These are phyloP conservation scores for Paecilomyces dactylethromorphus DNA, from an alignment of 2,329 filamentous ascomycete genomes.

Conservation along the genomic window DNA sequence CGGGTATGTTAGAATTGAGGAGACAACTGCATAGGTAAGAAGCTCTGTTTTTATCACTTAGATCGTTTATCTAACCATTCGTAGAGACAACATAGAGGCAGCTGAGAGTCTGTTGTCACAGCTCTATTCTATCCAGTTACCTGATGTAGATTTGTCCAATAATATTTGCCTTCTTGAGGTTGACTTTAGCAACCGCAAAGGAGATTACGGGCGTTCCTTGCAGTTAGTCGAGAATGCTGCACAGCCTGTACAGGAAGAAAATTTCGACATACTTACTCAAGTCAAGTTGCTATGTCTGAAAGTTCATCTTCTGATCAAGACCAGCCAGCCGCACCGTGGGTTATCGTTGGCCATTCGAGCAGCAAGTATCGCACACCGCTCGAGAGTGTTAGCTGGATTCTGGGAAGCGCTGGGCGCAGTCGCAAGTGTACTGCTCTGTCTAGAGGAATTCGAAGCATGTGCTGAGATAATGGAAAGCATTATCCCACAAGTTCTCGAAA, in stretches of 20 bases:
- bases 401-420: conserved; percentile 67
- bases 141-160: conserved; percentile 54
- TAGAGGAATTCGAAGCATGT: conserved; percentile 65
- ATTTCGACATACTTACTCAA: conserved; percentile 60
- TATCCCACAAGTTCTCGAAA: conserved; percentile 71
- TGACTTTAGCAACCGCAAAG: conserved; percentile 50
- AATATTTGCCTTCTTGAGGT: conserved; percentile 55
- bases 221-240: conserved; percentile 48
- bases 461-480: conserved; percentile 59
- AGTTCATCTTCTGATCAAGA: conserved; percentile 60
- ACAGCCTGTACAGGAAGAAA: conserved; percentile 45
- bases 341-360: conserved; percentile 73
- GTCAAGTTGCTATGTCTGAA: conserved; percentile 69
- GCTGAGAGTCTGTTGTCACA: conserved; percentile 53
- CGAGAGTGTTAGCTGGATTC: conserved; percentile 60
- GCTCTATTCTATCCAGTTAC: conserved; percentile 46
- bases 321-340: conserved; percentile 63
- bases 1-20: conserved; percentile 36
- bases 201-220: conserved; percentile 49
- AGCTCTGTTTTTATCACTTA: not conserved
- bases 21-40: conserved; percentile 36
- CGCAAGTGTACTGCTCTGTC: conserved; percentile 59
- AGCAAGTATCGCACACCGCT: conserved; percentile 64
- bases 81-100: conserved; percentile 50
- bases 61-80: conserved; percentile 10